Evolutionary conservation across 805 yeast genomes (phyloP).

Genomic region (Yarrowia sp.): DNA sequence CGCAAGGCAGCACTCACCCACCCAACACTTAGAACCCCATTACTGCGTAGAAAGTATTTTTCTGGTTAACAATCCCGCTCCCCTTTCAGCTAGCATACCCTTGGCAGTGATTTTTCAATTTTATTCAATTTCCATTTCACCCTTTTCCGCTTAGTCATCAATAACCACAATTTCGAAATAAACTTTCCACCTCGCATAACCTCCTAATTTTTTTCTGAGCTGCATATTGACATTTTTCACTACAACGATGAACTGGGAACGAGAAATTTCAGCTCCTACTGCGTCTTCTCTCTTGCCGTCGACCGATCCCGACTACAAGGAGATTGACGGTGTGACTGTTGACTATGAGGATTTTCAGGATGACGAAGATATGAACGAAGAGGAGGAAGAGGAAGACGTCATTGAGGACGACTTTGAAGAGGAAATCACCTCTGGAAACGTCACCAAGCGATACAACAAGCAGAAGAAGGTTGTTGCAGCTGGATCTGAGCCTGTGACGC

Average conservation of each 20-base stretch:
- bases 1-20: no score
- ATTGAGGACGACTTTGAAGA: conserved; percentile 11
- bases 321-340: conserved; percentile 24
- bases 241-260: conserved; percentile 20
- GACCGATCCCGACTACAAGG: conserved; percentile 6
- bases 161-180: not conserved
- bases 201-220: not conserved
- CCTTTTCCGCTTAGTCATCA: no score
- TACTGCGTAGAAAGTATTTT: no score
- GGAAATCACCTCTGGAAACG: conserved; percentile 22
- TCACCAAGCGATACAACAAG: conserved; percentile 33
- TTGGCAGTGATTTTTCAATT: no score
- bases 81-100: no score
- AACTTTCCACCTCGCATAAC: not conserved
- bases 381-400: not conserved
- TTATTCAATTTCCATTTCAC: no score
- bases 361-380: not conserved
- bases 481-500: not conserved
- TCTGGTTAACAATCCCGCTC: no score
- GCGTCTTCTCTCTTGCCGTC: conserved; percentile 5
- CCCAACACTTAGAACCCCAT: no score
- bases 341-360: conserved; percentile 18
- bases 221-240: not conserved
- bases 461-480: conserved; percentile 16
- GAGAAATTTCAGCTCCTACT: not conserved